phyloP scores from a whole-genome alignment of 2,329 filamentous ascomycete species.

The Trichoderma sp. region DNA sequence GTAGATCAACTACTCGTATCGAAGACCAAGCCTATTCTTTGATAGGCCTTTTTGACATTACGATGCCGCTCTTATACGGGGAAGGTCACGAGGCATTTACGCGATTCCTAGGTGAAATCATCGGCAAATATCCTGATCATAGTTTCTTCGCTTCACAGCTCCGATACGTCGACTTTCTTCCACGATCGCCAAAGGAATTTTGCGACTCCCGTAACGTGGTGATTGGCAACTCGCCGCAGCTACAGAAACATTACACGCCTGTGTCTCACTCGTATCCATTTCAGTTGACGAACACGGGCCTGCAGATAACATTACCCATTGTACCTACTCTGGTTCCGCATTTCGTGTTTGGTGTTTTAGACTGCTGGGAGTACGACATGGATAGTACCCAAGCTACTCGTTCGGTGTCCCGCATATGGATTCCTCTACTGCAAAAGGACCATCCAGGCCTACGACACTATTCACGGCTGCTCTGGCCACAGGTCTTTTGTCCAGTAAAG shows the following conservation, averaged over 20 bases:
- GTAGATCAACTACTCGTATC: constrained; percentile 25
- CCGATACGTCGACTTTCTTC: constrained; percentile 8
- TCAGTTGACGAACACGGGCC: neutral
- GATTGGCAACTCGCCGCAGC: neutral
- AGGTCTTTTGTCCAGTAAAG: neutral
- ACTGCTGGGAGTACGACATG: constrained; percentile 7
- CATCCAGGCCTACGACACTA: neutral
- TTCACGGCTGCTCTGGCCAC: constrained; percentile 1
- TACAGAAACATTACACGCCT: constrained; percentile 1
- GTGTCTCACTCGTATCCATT: constrained; percentile 9
- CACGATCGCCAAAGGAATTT: constrained; percentile 7
- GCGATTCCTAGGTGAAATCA: neutral
- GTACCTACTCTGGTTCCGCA: constrained; percentile 10
- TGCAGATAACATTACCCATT: constrained; percentile 6
- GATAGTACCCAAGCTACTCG: neutral
- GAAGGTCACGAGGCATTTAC: constrained; percentile 21
- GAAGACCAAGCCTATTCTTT: constrained; percentile 26
- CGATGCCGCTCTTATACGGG: constrained; percentile 25
- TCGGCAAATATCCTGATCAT: neutral
- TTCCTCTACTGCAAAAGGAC: constrained; percentile 2
- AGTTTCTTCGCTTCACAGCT: constrained; percentile 11
- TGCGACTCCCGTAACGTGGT: neutral
- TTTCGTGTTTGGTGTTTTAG: constrained; percentile 11
- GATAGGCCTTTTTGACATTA: constrained; percentile 22
- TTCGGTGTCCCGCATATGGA: constrained; percentile 8